phyloP scores from a whole-genome alignment of 169 alveolate genomes.

The Plasmodium gonderi region DNA sequence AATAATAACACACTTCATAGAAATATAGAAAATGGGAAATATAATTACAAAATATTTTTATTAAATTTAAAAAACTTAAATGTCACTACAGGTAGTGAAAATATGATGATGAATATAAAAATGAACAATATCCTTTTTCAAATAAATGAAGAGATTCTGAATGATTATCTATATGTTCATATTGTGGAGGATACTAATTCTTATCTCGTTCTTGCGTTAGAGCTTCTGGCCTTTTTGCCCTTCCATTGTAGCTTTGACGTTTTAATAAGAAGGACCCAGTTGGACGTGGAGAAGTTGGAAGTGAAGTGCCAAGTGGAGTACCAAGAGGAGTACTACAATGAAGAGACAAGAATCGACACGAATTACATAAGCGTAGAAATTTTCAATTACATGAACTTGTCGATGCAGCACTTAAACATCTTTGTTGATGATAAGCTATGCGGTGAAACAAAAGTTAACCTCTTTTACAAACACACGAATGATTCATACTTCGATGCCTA shows the following conservation, averaged over 20 bases:
- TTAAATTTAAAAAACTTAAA: constrained; percentile 20
- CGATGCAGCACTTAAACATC: constrained; percentile 19
- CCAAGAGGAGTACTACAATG: not conserved
- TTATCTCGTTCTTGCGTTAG: constrained; percentile 9
- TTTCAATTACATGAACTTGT: constrained; percentile 35
- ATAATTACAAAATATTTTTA: constrained; percentile 55
- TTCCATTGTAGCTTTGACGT: constrained; percentile 58
- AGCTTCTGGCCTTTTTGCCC: constrained; percentile 46
- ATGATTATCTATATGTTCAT: constrained; percentile 37
- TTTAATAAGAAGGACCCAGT: not conserved
- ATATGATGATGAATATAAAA: not conserved
- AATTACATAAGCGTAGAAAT: constrained; percentile 28
- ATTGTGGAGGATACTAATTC: constrained; percentile 20
- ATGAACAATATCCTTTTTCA: constrained; percentile 34
- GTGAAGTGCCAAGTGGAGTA: not conserved
- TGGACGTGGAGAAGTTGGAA: not conserved
- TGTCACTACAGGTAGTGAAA: not conserved
- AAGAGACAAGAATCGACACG: not conserved
- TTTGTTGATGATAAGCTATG: constrained; percentile 20
- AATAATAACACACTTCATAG: constrained; percentile 8
- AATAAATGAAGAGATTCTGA: constrained; percentile 21
- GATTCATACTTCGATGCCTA: constrained; percentile 55
- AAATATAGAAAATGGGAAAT: constrained; percentile 29
- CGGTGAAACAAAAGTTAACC: constrained; percentile 36
- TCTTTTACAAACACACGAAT: constrained; percentile 31